Evolutionary conservation across 495 filamentous ascomycete species (phyloP), one percentile per base, ranked within the genome.

Genomic region (Daldinia childiae): DNA sequence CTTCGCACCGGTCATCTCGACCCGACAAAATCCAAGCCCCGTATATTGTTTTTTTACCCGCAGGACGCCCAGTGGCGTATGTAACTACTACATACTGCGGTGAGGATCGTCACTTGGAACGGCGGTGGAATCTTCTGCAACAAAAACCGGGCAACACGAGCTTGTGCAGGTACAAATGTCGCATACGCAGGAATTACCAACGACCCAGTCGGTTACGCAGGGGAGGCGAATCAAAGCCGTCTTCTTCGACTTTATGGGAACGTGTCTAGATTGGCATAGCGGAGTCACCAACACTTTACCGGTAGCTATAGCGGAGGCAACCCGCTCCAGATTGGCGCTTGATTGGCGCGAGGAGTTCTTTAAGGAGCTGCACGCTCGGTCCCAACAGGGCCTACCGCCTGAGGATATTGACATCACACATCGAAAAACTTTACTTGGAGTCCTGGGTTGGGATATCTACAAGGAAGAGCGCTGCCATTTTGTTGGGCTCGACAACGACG

Each of bases 321-420:
- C 66, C 6, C 68, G 74, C 24, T 84, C 82, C 12, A 68, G 74
- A 11, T 60, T 86, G 62, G 85, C 84, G 2, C 77, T 86, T 0
- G 77, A 82, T 71, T 85, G 84, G 84, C 82, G 85, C 21, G 76
- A 80, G 26, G 67, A 73, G 14, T 87, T 84, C 71, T 86, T 87
- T 65, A 68, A 77, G 41, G 78, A 79, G 38, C 83, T 81, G 58
- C 75, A 79, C 26, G 69, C 71, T 14, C 83, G 84, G 1, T 72
- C 80, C 21, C 60, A 58, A 1, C 68, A 74, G 7, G 72, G 73
- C 12, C 74, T 80, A 9, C 71, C 78, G 1, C 79, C 78, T 0
- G 85, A 87, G 71, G 80, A 87, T 62, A 83, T 88, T 24, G 85
- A 87, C 73, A 57, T 77, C 15, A 87, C 84, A 0, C 82, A 83